A percentile compares a stretch with the other conserved stretches of the same genome.
These are phyloP conservation scores for Pyricularia sp. DNA, from an alignment of 2,329 filamentous ascomycete species.

Conservation along the genomic window DNA sequence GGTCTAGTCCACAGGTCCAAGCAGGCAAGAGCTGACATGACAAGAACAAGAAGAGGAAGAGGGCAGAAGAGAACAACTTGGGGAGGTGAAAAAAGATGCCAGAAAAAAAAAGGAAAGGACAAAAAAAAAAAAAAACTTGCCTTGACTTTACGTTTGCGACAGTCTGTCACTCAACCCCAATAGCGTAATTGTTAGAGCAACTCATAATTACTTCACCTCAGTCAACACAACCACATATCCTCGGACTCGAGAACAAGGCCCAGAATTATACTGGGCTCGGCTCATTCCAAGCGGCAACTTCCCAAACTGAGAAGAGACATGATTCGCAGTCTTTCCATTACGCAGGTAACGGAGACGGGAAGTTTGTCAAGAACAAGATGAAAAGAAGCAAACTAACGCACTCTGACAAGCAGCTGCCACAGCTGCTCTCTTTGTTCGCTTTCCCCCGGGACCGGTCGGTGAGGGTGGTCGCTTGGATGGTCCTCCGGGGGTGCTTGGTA, in stretches of 20 bases:
- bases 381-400: neutral
- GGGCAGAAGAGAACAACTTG: neutral
- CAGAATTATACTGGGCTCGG: neutral
- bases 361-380: neutral
- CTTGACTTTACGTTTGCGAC: conserved; percentile 6
- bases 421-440: neutral
- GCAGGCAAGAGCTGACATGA: neutral
- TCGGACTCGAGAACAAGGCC: neutral
- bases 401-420: conserved; percentile 4
- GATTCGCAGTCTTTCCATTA: neutral
- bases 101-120: neutral
- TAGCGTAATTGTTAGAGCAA: neutral
- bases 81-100: neutral
- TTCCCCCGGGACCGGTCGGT: neutral
- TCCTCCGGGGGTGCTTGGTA: neutral
- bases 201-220: neutral
- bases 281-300: neutral
- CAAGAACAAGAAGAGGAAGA: neutral
- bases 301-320: neutral
- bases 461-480: neutral
- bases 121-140: neutral
- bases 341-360: neutral
- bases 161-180: neutral
- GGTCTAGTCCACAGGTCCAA: neutral
- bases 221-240: neutral